Evolutionary conservation across 495 filamentous ascomycete species (phyloP).

Genomic region (Tuber borchii): DNA sequence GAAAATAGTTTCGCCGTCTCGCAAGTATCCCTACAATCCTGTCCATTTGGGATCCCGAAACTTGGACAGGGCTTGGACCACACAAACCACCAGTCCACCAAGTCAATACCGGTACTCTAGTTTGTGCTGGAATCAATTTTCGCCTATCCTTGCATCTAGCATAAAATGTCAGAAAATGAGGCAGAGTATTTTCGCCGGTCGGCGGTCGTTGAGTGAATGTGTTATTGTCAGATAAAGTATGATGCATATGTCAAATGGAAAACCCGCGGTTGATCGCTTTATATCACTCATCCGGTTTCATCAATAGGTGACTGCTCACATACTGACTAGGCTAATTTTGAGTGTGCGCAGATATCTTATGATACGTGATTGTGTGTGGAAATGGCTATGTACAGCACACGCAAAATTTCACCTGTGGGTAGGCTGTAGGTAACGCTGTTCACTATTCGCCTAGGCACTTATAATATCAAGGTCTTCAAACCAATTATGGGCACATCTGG

Average conservation of each 20-base stretch:
- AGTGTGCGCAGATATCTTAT: background rate
- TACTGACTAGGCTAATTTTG: background rate
- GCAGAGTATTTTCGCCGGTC: no score
- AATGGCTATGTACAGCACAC: background rate
- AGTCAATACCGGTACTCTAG: background rate
- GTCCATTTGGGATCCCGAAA: background rate
- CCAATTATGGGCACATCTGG: no score
- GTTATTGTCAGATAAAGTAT: no score
- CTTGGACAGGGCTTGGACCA: background rate
- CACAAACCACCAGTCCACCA: background rate
- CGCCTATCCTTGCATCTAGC: background rate
- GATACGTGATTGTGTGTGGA: background rate
- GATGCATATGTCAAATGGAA: no score
- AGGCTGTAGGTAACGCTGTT: no score
- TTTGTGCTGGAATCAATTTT: background rate
- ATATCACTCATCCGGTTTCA: background rate
- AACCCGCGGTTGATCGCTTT: background rate
- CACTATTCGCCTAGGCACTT: no score
- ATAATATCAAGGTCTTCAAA: no score
- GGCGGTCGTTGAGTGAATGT: no score
- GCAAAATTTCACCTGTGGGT: no score
- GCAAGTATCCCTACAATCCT: no score
- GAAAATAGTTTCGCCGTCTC: no score
- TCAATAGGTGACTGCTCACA: background rate
- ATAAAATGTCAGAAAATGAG: no score